Conservation (phyloP, 2,329 filamentous ascomycete genomes). For the Ophiocordyceps robertsii region DNA sequence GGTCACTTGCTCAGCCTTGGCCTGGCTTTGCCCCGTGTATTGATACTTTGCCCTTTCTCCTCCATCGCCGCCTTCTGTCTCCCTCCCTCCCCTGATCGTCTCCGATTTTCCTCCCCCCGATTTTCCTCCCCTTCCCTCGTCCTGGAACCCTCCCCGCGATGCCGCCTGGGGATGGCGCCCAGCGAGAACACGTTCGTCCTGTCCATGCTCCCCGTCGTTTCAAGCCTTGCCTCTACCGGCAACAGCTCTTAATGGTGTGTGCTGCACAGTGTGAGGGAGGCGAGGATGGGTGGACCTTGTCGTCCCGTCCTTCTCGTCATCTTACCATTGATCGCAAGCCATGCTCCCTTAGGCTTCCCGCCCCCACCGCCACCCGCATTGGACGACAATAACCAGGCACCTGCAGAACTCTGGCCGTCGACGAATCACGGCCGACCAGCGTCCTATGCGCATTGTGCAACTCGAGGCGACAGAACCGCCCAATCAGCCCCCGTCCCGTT, state of each 20-base stretch:
- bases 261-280: background rate
- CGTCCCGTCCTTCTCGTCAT: background rate
- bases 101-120: no score
- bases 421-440: background rate
- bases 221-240: background rate
- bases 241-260: background rate
- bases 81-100: no score
- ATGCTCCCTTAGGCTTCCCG: background rate
- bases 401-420: background rate
- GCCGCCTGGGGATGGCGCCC: no score
- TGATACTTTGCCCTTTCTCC: no score
- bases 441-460: background rate
- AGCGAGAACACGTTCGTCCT: background rate
- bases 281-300: background rate
- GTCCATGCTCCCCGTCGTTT: background rate
- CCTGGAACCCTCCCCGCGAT: no score
- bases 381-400: background rate
- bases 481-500: background rate
- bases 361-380: background rate
- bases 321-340: background rate
- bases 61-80: no score
- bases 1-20: no score
- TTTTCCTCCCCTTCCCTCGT: no score
- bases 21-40: no score
- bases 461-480: background rate